phyloP scores from a whole-genome alignment of 2,329 filamentous ascomycete genomes.

The Escovopsis weberi region DNA sequence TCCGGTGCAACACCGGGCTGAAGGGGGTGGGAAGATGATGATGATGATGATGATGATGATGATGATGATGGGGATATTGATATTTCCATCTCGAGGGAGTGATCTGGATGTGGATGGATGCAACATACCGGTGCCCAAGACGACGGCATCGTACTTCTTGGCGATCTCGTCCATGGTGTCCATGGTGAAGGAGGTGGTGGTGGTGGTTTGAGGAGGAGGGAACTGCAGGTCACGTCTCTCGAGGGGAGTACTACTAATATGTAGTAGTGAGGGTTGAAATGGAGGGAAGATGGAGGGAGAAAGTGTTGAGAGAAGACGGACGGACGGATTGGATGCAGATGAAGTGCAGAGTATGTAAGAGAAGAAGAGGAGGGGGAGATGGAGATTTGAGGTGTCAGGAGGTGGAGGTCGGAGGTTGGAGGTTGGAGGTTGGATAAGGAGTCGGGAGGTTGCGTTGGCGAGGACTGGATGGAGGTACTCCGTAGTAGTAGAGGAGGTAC shows the following conservation, averaged over 20 bases:
- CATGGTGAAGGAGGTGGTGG: slow-evolving; percentile 28
- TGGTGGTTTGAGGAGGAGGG: slow-evolving; percentile 1
- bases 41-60: too few species aligned
- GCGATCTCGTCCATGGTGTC: slow-evolving; percentile 90
- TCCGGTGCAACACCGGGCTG: too few species aligned
- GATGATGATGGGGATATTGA: not conserved
- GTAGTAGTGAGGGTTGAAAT: not conserved
- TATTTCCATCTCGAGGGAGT: too few species aligned
- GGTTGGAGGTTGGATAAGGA: too few species aligned
- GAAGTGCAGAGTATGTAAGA: too few species aligned
- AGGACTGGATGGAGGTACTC: not conserved
- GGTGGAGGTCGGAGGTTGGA: too few species aligned
- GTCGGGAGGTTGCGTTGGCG: slow-evolving; percentile 1
- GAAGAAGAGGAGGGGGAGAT: not conserved
- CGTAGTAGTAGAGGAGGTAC: too few species aligned
- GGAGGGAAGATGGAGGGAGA: too few species aligned
- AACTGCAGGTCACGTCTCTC: too few species aligned
- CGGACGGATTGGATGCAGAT: too few species aligned
- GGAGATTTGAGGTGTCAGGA: slow-evolving; percentile 1
- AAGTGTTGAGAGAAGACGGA: too few species aligned
- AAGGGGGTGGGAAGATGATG: too few species aligned
- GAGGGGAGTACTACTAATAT: not conserved
- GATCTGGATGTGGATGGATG: not conserved
- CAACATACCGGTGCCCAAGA: slow-evolving; percentile 82
- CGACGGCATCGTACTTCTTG: slow-evolving; percentile 96